These are phyloP conservation scores for Meyerozyma athensensis DNA, from an alignment of 1,139 yeast genomes.

Conservation along the genomic window DNA sequence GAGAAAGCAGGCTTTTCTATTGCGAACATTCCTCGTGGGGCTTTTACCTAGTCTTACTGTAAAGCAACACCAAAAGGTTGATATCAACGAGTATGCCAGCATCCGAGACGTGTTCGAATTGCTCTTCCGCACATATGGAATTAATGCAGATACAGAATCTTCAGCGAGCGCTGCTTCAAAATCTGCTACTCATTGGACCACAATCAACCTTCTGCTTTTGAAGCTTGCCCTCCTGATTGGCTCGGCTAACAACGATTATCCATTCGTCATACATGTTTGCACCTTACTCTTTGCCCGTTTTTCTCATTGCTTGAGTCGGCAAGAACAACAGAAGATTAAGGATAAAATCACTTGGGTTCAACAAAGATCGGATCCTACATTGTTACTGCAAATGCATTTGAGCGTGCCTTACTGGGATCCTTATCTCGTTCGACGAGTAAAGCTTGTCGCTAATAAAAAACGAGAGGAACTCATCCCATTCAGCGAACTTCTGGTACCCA, in stretches of 20 bases:
- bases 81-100: slow-evolving; percentile 9
- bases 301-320: slow-evolving; percentile 40
- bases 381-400: slow-evolving; percentile 15
- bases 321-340: slow-evolving; percentile 32
- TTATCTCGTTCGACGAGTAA: slow-evolving; percentile 51
- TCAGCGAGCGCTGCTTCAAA: slow-evolving; percentile 18
- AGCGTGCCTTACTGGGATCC: slow-evolving; percentile 65
- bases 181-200: slow-evolving; percentile 44
- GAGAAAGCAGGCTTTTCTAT: slow-evolving; percentile 67
- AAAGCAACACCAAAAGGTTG: slow-evolving; percentile 6
- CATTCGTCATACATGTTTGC: slow-evolving; percentile 44
- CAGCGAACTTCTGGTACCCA: slow-evolving; percentile 20
- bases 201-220: slow-evolving; percentile 54
- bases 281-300: slow-evolving; percentile 52
- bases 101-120: slow-evolving; percentile 31
- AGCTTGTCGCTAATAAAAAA: slow-evolving; percentile 22
- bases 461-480: slow-evolving; percentile 32
- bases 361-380: slow-evolving; percentile 7
- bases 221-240: slow-evolving; percentile 52
- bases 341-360: slow-evolving; percentile 21
- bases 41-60: slow-evolving; percentile 38
- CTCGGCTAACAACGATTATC: slow-evolving; percentile 45
- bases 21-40: slow-evolving; percentile 55
- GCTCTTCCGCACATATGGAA: slow-evolving; percentile 40
- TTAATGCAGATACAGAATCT: slow-evolving; percentile 28